These are phyloP conservation scores for Aspergillus leporis DNA, from an alignment of 495 filamentous ascomycete genomes.

Conservation along the genomic window DNA sequence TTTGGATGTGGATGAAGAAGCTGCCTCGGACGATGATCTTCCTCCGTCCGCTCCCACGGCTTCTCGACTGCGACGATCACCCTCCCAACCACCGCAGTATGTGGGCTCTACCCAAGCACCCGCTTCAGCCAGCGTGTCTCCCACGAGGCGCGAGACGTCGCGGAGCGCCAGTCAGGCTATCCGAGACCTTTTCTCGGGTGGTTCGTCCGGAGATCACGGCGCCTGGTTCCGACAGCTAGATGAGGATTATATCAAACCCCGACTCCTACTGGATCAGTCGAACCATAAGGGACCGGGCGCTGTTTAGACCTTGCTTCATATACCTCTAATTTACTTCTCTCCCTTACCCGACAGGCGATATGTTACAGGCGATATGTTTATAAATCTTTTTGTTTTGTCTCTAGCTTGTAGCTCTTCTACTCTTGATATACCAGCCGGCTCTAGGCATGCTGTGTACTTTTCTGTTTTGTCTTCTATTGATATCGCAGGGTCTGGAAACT, in stretches of 20 bases:
- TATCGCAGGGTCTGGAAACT: conserved; percentile 13
- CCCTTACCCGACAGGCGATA: conserved; percentile 12
- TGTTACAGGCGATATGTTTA: too few species aligned
- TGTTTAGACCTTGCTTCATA: conserved; percentile 35
- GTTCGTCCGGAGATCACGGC: conserved; percentile 82
- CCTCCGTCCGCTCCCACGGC: conserved; percentile 46
- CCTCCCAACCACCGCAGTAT: conserved; percentile 45
- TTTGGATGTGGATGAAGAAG: conserved; percentile 39
- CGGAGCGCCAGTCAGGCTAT: conserved; percentile 64
- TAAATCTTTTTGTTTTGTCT: conserved; percentile 2
- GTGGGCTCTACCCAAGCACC: conserved; percentile 24
- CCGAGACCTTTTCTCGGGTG: conserved; percentile 66
- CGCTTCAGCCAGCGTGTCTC: conserved; percentile 33
- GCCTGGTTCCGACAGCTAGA: conserved; percentile 92
- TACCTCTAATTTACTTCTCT: conserved; percentile 21
- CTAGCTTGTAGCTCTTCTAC: neutral
- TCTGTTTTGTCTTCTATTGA: conserved; percentile 11
- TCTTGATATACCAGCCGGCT: conserved; percentile 3
- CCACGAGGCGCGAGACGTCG: conserved; percentile 30
- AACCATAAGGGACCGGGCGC: conserved; percentile 49
- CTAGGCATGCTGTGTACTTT: conserved; percentile 9
- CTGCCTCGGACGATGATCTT: conserved; percentile 50
- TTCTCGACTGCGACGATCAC: conserved; percentile 54
- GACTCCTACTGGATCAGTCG: conserved; percentile 77
- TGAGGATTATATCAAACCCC: conserved; percentile 96